These are phyloP conservation scores for Fusarium concolor DNA, from an alignment of 2,329 filamentous ascomycete genomes.

Conservation along the genomic window DNA sequence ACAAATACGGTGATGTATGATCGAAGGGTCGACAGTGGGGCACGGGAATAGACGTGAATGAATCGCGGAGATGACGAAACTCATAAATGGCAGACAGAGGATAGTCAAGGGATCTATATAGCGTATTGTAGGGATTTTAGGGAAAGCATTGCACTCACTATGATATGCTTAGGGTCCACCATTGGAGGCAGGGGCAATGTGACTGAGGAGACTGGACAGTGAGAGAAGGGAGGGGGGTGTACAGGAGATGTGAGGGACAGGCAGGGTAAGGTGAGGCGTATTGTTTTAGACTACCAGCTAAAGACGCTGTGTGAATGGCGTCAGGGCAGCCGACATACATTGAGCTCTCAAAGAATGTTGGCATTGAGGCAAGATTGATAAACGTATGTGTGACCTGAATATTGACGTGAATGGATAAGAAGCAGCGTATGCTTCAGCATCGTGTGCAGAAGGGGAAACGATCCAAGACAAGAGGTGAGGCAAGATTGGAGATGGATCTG, in stretches of 20 bases:
- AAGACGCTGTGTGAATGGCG: slow-evolving; percentile 38
- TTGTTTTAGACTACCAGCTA: slow-evolving; percentile 40
- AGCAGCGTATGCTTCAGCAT: slow-evolving; percentile 9
- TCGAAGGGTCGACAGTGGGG: slow-evolving; percentile 34
- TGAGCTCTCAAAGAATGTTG: slow-evolving; percentile 11
- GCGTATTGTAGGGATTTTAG: slow-evolving; percentile 24
- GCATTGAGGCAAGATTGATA: slow-evolving; percentile 12
- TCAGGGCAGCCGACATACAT: slow-evolving; percentile 30
- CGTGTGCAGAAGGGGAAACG: slow-evolving; percentile 1
- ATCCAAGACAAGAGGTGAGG: slow-evolving; percentile 24
- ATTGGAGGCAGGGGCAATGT: slow-evolving; percentile 40
- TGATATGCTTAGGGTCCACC: slow-evolving; percentile 40
- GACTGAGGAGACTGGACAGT: slow-evolving; percentile 38
- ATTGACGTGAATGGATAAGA: slow-evolving; percentile 11
- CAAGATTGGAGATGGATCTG: slow-evolving; percentile 31
- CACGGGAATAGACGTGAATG: slow-evolving; percentile 38
- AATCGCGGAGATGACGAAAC: slow-evolving; percentile 45
- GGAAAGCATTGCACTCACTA: slow-evolving; percentile 37
- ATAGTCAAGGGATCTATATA: slow-evolving; percentile 45
- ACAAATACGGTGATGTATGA: slow-evolving; percentile 19
- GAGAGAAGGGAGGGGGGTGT: slow-evolving; percentile 36
- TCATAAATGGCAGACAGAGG: slow-evolving; percentile 37
- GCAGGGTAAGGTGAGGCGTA: slow-evolving; percentile 44
- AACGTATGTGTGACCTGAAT: slow-evolving; percentile 18
- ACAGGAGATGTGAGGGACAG: slow-evolving; percentile 22